A percentile compares a stretch with the other conserved stretches of the same genome.
phyloP scores from a whole-genome alignment of 169 alveolate species.

The Eimeria necatrix region DNA sequence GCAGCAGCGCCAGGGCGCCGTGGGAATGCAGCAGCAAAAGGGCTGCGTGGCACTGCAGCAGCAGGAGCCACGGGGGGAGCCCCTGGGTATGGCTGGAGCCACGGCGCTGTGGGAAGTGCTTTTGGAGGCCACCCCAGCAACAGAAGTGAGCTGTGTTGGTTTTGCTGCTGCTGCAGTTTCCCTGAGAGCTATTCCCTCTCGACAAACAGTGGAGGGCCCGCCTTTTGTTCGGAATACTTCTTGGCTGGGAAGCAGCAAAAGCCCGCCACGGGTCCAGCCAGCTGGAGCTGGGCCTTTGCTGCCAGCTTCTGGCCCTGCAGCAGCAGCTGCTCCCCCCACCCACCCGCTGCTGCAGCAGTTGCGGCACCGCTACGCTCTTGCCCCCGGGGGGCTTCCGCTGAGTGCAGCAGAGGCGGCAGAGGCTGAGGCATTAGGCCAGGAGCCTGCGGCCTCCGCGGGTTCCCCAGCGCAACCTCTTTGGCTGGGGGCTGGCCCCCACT shows the following conservation, averaged over 20 bases:
- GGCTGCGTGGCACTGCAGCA: neutral
- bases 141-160: constrained; percentile 14
- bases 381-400: constrained; percentile 31
- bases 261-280: neutral
- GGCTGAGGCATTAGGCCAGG: neutral
- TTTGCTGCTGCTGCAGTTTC: neutral
- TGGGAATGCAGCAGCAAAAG: neutral
- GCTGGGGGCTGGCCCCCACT: too few relatives aligned
- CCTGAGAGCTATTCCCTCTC: neutral
- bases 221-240: neutral
- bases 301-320: constrained; percentile 3
- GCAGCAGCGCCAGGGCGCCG: neutral
- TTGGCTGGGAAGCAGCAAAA: neutral
- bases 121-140: constrained; percentile 14
- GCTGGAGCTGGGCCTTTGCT: neutral
- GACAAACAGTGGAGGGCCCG: neutral
- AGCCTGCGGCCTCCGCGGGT: too few relatives aligned
- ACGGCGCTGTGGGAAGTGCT: neutral
- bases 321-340: neutral
- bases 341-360: constrained; percentile 40
- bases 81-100: neutral
- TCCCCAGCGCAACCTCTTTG: too few relatives aligned
- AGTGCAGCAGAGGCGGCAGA: neutral
- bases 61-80: neutral
- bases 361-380: constrained; percentile 43